A percentile compares a stretch with the other conserved stretches of the same genome.
Conservation (phyloP, 495 filamentous ascomycete species). For the Hypoxylon fuscum region DNA sequence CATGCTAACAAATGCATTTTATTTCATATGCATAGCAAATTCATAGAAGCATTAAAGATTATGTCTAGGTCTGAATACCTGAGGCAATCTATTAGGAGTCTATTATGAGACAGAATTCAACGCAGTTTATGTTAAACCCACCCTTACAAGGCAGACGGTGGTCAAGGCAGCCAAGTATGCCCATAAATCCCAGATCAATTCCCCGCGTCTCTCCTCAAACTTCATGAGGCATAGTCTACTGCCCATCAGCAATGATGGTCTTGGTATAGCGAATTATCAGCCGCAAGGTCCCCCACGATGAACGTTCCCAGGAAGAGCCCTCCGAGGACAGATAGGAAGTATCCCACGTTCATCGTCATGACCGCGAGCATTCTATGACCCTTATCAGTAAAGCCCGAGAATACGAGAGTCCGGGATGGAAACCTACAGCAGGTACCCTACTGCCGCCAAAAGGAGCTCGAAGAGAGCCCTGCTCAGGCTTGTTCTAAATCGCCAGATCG, state of each 20-base stretch:
- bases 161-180: too few species aligned
- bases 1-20: too few species aligned
- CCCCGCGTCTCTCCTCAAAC: too few species aligned
- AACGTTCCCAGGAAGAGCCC: conserved; percentile 81
- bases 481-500: conserved; percentile 13
- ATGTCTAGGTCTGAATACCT: too few species aligned
- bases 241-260: conserved; percentile 30
- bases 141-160: too few species aligned
- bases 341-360: conserved; percentile 90
- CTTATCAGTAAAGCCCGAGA: neutral
- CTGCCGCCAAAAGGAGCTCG: conserved; percentile 66
- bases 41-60: too few species aligned
- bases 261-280: conserved; percentile 28
- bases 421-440: conserved; percentile 83
- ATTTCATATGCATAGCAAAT: too few species aligned
- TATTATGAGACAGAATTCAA: too few species aligned
- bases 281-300: conserved; percentile 58
- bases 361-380: conserved; percentile 79
- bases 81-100: too few species aligned
- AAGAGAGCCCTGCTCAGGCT: conserved; percentile 44
- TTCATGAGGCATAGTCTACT: too few species aligned
- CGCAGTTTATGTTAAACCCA: conserved; percentile 2
- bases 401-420: neutral
- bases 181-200: too few species aligned
- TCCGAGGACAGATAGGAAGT: conserved; percentile 78